Percentiles rank a stretch among this genome's conserved stretches.
Evolutionary conservation across 2,329 filamentous ascomycete genomes (phyloP).

Genomic region (Lanzia echinophila): DNA sequence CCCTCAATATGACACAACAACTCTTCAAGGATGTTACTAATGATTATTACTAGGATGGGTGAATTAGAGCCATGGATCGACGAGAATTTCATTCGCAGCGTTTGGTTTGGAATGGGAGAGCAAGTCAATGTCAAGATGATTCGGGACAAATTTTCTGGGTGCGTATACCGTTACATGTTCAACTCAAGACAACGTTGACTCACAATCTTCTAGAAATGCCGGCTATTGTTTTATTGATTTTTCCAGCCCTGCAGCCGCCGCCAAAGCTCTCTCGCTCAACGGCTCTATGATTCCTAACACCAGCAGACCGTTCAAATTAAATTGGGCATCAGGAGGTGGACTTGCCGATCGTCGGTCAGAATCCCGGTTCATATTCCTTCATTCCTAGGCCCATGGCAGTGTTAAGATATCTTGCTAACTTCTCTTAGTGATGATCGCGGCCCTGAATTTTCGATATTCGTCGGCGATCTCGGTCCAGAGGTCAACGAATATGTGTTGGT

Average conservation of each 20-base stretch:
- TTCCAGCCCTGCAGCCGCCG: conserved; percentile 70
- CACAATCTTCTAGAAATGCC: conserved; percentile 60
- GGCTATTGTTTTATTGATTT: conserved; percentile 99
- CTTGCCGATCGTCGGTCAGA: conserved; percentile 83
- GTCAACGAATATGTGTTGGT: conserved; percentile 98
- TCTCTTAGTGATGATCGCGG: conserved; percentile 80
- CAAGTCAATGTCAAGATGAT: conserved; percentile 99
- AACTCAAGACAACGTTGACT: not conserved
- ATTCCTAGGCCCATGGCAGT: conserved; percentile 9
- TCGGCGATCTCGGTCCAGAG: conserved; percentile 93
- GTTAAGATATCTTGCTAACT: conserved; percentile 13
- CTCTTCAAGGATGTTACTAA: too few relatives aligned
- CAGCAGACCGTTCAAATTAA: conserved; percentile 92
- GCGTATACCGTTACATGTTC: conserved; percentile 31
- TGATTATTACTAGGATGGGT: conserved; percentile 68
- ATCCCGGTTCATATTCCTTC: conserved; percentile 27
- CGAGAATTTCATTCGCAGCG: conserved; percentile 93
- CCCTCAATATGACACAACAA: too few relatives aligned
- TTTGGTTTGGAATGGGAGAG: conserved; percentile 87
- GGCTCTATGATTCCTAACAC: conserved; percentile 89
- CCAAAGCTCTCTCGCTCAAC: conserved; percentile 85
- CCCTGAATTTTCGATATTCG: conserved; percentile 95
- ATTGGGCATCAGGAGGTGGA: conserved; percentile 97
- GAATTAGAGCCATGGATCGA: conserved; percentile 99
- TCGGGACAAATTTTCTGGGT: conserved; percentile 98